phyloP scores from a whole-genome alignment of 2,329 filamentous ascomycete species.

The Hortaea werneckii region DNA sequence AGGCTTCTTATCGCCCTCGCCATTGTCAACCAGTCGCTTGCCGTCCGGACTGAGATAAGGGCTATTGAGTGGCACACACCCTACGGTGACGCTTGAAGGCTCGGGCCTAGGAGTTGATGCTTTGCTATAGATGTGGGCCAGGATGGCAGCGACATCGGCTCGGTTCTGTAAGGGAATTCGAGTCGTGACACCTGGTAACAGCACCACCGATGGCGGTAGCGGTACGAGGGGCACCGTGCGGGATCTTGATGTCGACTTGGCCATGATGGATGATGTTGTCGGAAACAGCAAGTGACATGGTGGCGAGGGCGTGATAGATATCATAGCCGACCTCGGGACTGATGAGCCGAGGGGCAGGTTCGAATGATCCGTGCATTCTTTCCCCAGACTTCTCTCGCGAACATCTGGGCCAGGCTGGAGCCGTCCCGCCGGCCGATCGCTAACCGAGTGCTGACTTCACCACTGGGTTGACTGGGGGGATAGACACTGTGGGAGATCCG shows the following conservation, averaged over 20 bases:
- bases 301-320: not conserved
- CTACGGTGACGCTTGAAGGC: conserved; percentile 63
- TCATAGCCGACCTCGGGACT: too few relatives aligned
- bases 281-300: not conserved
- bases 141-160: conserved; percentile 76
- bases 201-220: conserved; percentile 66
- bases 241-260: conserved; percentile 1
- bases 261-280: not conserved
- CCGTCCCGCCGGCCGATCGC: too few relatives aligned
- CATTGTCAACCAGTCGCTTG: conserved; percentile 61
- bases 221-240: conserved; percentile 62
- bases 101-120: conserved; percentile 55
- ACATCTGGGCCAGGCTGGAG: too few relatives aligned
- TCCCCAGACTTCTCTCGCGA: too few relatives aligned
- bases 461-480: too few relatives aligned
- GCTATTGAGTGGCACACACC: conserved; percentile 76
- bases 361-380: too few relatives aligned
- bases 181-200: conserved; percentile 76
- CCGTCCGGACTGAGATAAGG: conserved; percentile 64
- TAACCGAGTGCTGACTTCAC: too few relatives aligned
- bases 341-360: too few relatives aligned
- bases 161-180: conserved; percentile 76
- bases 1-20: conserved; percentile 38
- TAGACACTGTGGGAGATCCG: too few relatives aligned
- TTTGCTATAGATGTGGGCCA: conserved; percentile 74